Conservation (phyloP, 2,329 filamentous ascomycete species). For the Geosmithia flava region DNA sequence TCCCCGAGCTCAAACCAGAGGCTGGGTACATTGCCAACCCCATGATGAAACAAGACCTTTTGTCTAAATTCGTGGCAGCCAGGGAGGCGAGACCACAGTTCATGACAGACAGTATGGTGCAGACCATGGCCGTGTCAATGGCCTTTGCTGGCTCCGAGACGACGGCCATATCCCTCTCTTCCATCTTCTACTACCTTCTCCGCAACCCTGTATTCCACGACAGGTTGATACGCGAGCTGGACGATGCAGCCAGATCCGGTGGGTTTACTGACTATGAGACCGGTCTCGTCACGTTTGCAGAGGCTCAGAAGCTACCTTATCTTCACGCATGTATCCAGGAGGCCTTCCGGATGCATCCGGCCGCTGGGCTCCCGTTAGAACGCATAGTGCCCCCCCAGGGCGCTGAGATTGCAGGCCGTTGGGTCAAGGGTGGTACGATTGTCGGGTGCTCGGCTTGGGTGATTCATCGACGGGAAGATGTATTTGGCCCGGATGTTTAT, state of each 20-base stretch:
- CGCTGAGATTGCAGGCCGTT: constrained; percentile 19
- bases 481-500: constrained; percentile 19
- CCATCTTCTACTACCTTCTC: constrained; percentile 30
- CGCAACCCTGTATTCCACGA: constrained; percentile 12
- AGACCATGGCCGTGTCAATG: constrained; percentile 45
- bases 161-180: constrained; percentile 31
- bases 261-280: neutral
- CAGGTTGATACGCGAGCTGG: constrained; percentile 12
- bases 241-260: neutral
- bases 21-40: constrained; percentile 26
- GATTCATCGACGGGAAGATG: constrained; percentile 15
- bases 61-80: constrained; percentile 50
- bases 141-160: constrained; percentile 29
- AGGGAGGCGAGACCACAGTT: constrained; percentile 55
- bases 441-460: constrained; percentile 24
- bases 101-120: constrained; percentile 57
- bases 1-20: constrained; percentile 22
- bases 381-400: constrained; percentile 33
- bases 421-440: constrained; percentile 8
- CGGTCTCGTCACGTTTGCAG: constrained; percentile 16
- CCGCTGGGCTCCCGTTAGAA: constrained; percentile 34
- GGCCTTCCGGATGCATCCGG: constrained; percentile 35
- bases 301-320: constrained; percentile 30
- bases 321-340: constrained; percentile 42
- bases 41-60: no score